phyloP scores from a whole-genome alignment of 257 asterid species.

The Linaria vulgaris region DNA sequence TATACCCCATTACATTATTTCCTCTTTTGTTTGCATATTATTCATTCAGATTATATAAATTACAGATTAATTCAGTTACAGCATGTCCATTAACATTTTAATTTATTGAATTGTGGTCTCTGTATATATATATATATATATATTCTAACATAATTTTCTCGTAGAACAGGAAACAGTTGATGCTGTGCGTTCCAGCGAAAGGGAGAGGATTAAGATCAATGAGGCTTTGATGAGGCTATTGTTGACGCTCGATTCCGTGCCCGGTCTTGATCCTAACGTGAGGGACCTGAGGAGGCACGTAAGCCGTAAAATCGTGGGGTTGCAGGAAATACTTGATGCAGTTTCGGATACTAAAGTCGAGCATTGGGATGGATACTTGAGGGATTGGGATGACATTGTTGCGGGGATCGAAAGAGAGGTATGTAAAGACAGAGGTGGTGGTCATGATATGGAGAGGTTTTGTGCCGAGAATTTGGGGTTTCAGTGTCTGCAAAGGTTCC shows the following conservation, averaged over 20 bases:
- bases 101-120: too few relatives aligned
- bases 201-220: conserved; percentile 74
- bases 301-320: conserved; percentile 81
- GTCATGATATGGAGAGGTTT: conserved; percentile 72
- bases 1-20: too few relatives aligned
- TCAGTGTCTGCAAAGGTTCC: conserved; percentile 91
- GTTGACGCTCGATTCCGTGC: conserved; percentile 78
- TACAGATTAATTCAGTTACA: too few relatives aligned
- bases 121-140: too few relatives aligned
- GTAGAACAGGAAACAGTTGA: conserved; percentile 88
- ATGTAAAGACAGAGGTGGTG: conserved; percentile 69
- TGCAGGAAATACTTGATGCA: conserved; percentile 91
- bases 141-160: not conserved
- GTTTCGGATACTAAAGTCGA: conserved; percentile 64
- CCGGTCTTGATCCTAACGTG: conserved; percentile 79
- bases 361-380: conserved; percentile 72
- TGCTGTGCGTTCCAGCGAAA: conserved; percentile 65
- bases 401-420: conserved; percentile 62
- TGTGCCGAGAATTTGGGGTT: conserved; percentile 91
- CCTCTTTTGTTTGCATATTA: too few relatives aligned
- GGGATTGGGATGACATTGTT: conserved; percentile 83
- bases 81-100: too few relatives aligned
- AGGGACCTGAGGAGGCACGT: conserved; percentile 86
- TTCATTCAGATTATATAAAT: too few relatives aligned
- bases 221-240: conserved; percentile 78